Evolutionary conservation across 2,329 filamentous ascomycete genomes (phyloP).

Genomic region (Mycosphaerella sp.): DNA sequence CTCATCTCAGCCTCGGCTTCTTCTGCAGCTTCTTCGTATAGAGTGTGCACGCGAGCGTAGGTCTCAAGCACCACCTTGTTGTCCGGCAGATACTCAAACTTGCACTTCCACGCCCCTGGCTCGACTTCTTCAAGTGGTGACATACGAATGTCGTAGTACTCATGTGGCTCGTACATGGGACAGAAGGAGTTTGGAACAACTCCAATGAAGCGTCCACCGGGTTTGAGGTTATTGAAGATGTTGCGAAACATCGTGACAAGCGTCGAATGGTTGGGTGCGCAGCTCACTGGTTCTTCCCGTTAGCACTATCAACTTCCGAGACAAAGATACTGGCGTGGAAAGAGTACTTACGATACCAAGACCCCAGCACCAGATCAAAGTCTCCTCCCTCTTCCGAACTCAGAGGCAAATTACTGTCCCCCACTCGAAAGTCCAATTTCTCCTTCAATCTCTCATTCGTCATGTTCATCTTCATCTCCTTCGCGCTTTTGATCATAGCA

Average conservation of each 20-base stretch:
- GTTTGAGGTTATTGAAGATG: neutral
- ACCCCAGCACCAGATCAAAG: constrained; percentile 10
- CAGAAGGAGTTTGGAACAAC: constrained; percentile 1
- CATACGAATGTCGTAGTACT: constrained; percentile 1
- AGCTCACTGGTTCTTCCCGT: neutral
- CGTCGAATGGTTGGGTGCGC: neutral
- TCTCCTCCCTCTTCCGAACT: neutral
- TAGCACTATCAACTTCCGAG: neutral
- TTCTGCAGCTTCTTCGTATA: constrained; percentile 11
- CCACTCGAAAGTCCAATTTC: neutral
- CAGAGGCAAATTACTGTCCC: neutral
- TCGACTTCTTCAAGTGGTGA: neutral
- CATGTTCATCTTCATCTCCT: neutral
- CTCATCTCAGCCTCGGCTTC: constrained; percentile 15
- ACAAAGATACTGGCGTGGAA: no score
- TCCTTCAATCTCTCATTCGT: neutral
- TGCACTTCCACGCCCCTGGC: constrained; percentile 2
- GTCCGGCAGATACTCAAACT: neutral
- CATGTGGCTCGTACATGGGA: constrained; percentile 1
- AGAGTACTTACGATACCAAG: constrained; percentile 6
- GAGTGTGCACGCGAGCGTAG: neutral
- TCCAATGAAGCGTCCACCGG: constrained; percentile 9
- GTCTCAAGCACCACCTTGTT: neutral
- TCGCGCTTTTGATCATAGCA: constrained; percentile 6
- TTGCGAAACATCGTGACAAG: constrained; percentile 13